phyloP scores from a whole-genome alignment of 345 rosid genomes.

The Populus euphratica region DNA sequence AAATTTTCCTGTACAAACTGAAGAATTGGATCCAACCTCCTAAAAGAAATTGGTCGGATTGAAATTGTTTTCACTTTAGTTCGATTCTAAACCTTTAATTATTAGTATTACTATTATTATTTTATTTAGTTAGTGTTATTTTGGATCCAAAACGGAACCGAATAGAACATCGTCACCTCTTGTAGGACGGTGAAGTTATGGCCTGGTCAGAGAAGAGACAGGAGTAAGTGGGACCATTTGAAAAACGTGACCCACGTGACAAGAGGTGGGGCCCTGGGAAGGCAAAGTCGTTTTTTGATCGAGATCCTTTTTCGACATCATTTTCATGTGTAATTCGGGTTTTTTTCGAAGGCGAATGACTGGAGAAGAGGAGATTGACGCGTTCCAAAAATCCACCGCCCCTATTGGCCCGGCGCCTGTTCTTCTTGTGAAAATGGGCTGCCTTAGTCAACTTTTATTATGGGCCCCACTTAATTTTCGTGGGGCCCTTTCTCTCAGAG shows the following conservation, averaged over 20 bases:
- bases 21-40: too few relatives aligned
- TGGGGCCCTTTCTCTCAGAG: slow-evolving; percentile 9
- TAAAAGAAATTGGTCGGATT: too few relatives aligned
- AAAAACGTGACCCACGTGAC: slow-evolving; percentile 5
- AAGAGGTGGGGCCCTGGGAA: background rate
- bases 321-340: background rate
- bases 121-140: too few relatives aligned
- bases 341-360: background rate
- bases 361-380: slow-evolving; percentile 28
- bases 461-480: background rate
- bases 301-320: background rate
- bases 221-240: background rate
- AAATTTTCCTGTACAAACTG: too few relatives aligned
- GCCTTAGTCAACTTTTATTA: slow-evolving; percentile 34
- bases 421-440: slow-evolving; percentile 17
- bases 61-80: too few relatives aligned
- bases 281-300: background rate
- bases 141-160: too few relatives aligned
- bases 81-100: too few relatives aligned
- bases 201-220: background rate
- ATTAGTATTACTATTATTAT: too few relatives aligned
- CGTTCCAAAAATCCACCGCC: slow-evolving; percentile 32
- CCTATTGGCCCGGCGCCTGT: slow-evolving; percentile 33
- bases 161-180: background rate
- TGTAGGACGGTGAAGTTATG: background rate